Base-by-base conservation (phyloP, 1,139 yeast species). In the Martiniozyma asiatica region DNA sequence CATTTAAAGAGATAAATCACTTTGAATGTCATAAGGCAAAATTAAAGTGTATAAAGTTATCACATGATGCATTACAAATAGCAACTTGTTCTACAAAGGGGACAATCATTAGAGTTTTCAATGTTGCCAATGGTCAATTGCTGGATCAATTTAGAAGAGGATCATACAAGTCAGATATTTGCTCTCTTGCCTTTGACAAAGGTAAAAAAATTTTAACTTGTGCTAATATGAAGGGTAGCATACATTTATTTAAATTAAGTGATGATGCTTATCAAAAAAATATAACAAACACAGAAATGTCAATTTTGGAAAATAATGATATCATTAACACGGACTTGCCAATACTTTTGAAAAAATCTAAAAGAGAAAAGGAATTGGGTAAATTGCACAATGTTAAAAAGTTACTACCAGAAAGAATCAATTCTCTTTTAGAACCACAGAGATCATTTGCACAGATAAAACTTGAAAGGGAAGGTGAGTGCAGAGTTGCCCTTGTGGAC, bases 81-180 rank as follows among this genome's bases (percentile, higher is more conserved):
- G 82, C 85, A 1, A 73, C 87, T 0, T 79, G 85, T 0, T 74
- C 84, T 0, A 58, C 62, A 2, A 76, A 74, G 40, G 92, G 92
- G 1, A 79, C 92, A 0, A 75, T 79, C 4, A 60, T 79, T 1
- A 54, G 89, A 27, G 73, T 77, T 1, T 63, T 65, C 36, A 51
- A 56, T 22, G 53, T 63, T 0, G 31, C 37, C 24, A 48, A 44
- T 34, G 63, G 53, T 16, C 49, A 38, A 18, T 42, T 57, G 33
- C 52, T 68, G 2, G 59, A 60, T 17, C 79, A 74, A 44, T 69
- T 76, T 39, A 61, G 89, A 41, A 59, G 92, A 32, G 92, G 92
- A 0, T 73, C 78, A 32, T 68, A 78, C 38, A 58, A 66, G 8
- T 71, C 80, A 2, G 51, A 51, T n/a, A 63, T 79, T 20, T 64